Conservation (phyloP, 2,329 filamentous ascomycete genomes). For the Pseudocercospora eumusae region DNA sequence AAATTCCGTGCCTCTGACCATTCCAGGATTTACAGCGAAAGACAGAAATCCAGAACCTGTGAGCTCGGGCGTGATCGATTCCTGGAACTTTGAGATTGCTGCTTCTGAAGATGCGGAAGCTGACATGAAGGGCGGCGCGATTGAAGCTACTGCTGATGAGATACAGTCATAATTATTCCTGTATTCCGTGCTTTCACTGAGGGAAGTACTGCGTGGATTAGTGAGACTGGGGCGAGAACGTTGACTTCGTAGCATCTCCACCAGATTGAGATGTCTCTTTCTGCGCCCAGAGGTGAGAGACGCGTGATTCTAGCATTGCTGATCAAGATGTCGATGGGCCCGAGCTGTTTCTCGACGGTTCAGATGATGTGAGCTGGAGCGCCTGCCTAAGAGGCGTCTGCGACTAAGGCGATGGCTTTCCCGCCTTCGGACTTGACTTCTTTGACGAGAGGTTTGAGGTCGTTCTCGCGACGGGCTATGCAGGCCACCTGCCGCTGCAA, state of each 20-base stretch:
- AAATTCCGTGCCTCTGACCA: constrained; percentile 8
- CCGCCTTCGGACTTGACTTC: constrained; percentile 8
- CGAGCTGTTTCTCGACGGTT: constrained; percentile 7
- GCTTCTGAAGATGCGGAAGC: constrained; percentile 31
- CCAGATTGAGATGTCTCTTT: constrained; percentile 30
- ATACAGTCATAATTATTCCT: constrained; percentile 26
- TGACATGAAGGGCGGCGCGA: constrained; percentile 27
- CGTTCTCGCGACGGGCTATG: constrained; percentile 77
- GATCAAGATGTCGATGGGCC: constrained; percentile 17
- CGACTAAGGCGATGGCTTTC: constrained; percentile 6
- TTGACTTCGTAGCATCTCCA: constrained; percentile 34
- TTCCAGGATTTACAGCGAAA: constrained; percentile 26
- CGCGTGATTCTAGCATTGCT: constrained; percentile 26
- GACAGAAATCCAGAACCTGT: constrained; percentile 18
- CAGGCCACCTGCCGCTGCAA: constrained; percentile 80
- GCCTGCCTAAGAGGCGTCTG: constrained; percentile 1
- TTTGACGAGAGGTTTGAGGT: constrained; percentile 50
- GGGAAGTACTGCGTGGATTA: constrained; percentile 31
- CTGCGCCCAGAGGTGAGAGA: constrained; percentile 13
- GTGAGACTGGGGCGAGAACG: constrained; percentile 28
- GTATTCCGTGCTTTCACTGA: constrained; percentile 27
- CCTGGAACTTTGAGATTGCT: constrained; percentile 32
- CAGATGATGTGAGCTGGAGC: not conserved
- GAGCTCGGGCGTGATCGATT: constrained; percentile 24
- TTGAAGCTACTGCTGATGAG: constrained; percentile 18